A percentile compares a stretch with the other conserved stretches of the same genome.
Evolutionary conservation across 352 stramenopile genomes (phyloP).

Genomic region (Phytopythium kandeliae): DNA sequence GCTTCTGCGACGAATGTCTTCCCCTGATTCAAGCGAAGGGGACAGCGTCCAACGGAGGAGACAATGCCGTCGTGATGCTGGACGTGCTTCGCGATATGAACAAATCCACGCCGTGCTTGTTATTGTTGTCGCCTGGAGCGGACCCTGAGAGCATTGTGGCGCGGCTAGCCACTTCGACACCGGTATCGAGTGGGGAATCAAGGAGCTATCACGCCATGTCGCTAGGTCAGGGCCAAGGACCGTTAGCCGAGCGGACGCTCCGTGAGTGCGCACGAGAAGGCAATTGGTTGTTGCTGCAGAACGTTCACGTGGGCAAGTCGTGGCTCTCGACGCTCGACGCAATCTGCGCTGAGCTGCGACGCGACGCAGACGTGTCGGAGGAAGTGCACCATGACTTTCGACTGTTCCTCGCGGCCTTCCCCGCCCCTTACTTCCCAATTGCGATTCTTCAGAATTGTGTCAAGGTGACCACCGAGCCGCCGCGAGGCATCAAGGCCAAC

Average conservation of each 20-base stretch:
- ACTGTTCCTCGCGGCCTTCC: slow-evolving; percentile 66
- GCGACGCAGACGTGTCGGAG: slow-evolving; percentile 17
- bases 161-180: slow-evolving; percentile 25
- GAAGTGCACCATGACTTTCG: slow-evolving; percentile 55
- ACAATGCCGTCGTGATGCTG: slow-evolving; percentile 23
- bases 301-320: slow-evolving; percentile 69
- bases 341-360: slow-evolving; percentile 26
- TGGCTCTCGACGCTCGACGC: slow-evolving; percentile 69
- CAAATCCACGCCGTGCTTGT: slow-evolving; percentile 59
- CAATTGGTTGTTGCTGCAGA: slow-evolving; percentile 69
- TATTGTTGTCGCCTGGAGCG: slow-evolving; percentile 68
- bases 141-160: slow-evolving; percentile 48
- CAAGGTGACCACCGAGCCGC: slow-evolving; percentile 77
- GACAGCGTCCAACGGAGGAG: background rate
- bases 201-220: slow-evolving; percentile 47
- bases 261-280: slow-evolving; percentile 39
- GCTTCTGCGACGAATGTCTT: slow-evolving; percentile 39
- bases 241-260: slow-evolving; percentile 52
- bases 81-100: slow-evolving; percentile 54
- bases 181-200: background rate
- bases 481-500: slow-evolving; percentile 68
- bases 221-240: slow-evolving; percentile 73
- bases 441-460: slow-evolving; percentile 67
- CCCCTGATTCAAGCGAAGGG: slow-evolving; percentile 15
- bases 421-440: slow-evolving; percentile 63